A percentile compares a stretch with the other conserved stretches of the same genome.
phyloP scores from a whole-genome alignment of 1,139 yeast genomes.

The Pichia sp. region DNA sequence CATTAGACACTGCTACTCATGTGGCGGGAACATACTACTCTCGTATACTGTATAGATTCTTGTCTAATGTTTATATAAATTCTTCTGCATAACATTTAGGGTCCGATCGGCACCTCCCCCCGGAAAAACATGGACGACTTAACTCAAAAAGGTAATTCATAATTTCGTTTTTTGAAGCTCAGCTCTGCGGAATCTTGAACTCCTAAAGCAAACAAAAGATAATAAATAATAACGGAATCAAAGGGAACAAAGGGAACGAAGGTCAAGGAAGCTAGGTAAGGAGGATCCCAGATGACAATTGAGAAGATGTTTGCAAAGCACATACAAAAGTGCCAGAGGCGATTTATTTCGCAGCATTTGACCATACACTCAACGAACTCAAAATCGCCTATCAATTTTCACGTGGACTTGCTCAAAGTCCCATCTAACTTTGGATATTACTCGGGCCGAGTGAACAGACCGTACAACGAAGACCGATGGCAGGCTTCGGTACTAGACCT shows the following conservation, averaged over 20 bases:
- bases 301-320: slow-evolving; percentile 7
- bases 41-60: neutral
- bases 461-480: slow-evolving; percentile 77
- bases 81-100: neutral
- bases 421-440: slow-evolving; percentile 81
- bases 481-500: slow-evolving; percentile 25
- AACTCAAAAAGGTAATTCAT: neutral
- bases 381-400: slow-evolving; percentile 21
- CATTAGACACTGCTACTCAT: neutral
- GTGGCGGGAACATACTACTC: neutral
- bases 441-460: slow-evolving; percentile 69
- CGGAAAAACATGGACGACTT: neutral
- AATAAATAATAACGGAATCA: too few species aligned
- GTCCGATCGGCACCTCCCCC: neutral
- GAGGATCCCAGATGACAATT: slow-evolving; percentile 15
- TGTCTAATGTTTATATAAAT: neutral
- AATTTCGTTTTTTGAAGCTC: neutral
- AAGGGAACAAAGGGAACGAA: too few species aligned
- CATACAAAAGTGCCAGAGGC: slow-evolving; percentile 1
- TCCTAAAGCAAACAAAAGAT: neutral
- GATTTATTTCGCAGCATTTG: slow-evolving; percentile 22
- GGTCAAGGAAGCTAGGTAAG: neutral
- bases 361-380: slow-evolving; percentile 18
- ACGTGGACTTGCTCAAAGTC: slow-evolving; percentile 47
- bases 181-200: slow-evolving; percentile 7